Evolutionary conservation across 2,329 filamentous ascomycete genomes (phyloP).

Genomic region (Teratosphaeria destructans): DNA sequence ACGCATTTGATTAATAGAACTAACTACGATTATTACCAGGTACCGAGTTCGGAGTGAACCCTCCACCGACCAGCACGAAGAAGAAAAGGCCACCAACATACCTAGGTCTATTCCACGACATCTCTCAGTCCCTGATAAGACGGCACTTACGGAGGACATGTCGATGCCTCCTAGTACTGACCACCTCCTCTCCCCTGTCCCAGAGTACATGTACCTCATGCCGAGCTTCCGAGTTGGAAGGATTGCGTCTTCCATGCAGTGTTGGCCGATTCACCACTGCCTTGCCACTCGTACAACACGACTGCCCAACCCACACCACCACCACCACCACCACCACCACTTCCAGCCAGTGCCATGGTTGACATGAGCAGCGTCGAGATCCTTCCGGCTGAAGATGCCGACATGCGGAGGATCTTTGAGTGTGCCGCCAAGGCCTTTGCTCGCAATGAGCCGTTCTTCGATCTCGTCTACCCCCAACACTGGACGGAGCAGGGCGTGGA

Average conservation of each 20-base stretch:
- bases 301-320: too few species aligned
- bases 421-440: conserved; percentile 19
- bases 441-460: conserved; percentile 19
- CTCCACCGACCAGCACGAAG: neutral
- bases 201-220: neutral
- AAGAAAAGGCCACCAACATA: too few species aligned
- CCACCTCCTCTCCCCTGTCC: neutral
- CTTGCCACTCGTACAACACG: too few species aligned
- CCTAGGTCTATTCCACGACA: too few species aligned
- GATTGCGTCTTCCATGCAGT: too few species aligned
- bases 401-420: conserved; percentile 22
- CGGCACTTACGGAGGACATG: neutral
- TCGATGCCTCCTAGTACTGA: neutral
- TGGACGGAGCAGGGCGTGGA: conserved; percentile 15
- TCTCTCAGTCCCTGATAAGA: too few species aligned
- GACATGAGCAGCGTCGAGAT: neutral
- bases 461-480: conserved; percentile 18
- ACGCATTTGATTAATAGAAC: too few species aligned
- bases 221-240: neutral
- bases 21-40: too few species aligned
- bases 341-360: neutral
- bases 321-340: neutral
- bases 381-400: conserved; percentile 11
- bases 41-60: neutral
- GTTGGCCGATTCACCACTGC: too few species aligned